Base-by-base conservation (phyloP, 768 basidiomycete genomes). In the Lactifluus subvellereus region DNA sequence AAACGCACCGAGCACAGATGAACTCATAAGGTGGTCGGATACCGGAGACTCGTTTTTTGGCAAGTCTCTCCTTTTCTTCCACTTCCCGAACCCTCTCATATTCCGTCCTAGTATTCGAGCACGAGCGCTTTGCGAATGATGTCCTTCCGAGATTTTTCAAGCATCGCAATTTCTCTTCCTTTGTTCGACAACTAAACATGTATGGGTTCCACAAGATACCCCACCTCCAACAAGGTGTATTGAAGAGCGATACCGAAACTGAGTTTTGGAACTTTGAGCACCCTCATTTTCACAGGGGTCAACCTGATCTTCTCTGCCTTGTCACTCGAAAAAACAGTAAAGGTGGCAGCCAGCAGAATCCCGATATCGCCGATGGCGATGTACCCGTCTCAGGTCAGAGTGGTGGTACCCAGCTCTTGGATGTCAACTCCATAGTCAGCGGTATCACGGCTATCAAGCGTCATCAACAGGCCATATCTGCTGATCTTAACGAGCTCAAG, bases 111-210 rank as follows among this genome's bases (percentile, higher is more conserved):
- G 95, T 98, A 33, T 84, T 92, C 42, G 91, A 96, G 74, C 89
- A 91, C 69, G 93, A 96, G 72, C 86, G 86, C 33, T 91, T 98
- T 72, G 89, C 92, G 2, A 84, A 85, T 43, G 89, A 96, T 74
- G 84, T 97, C 37, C 84, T 98, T 7, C 92, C 92, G 3, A 83
- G 86, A 48, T 98, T 89, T 86, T 99, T 98, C 85, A 99, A 99
- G 73, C 97, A 98, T 76, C 86, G 89, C 64, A 97, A 96, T 73
- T 98, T 97, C 75, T 83, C 84, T 61, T 90, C 88, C 38, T 97
- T 97, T 69, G 93, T 95, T 18, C 82, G 93, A 14, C 93, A 97
- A 72, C 80, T 95, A 67, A 97, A 95, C 80, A 94, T 94, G 90
- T 97, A 95, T 74, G 91, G 91, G 59, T 94, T 94, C 73, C 90